Evolutionary conservation across 345 rosid species (phyloP), one percentile per base, ranked within the genome.

Genomic region (Eucalyptus marginata): DNA sequence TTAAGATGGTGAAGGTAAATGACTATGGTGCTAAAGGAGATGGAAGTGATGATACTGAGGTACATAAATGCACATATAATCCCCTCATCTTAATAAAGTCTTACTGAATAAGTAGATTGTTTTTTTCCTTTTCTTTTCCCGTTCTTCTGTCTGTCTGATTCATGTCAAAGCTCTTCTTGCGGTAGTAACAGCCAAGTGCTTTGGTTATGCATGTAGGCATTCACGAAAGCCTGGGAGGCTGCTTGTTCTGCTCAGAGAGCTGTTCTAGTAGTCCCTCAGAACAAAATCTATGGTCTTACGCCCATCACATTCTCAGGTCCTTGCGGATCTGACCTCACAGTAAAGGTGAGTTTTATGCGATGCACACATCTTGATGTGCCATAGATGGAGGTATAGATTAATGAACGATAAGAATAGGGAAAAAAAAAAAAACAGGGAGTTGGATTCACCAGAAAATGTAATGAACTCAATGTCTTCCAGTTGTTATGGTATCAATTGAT

Each of bases 31-130:
- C 97, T 80, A 94, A 87, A 89, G 95, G 91, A 87, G 91, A 94
- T 27, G 95, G 96, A 90, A 87, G 86, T 27, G 97, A 95, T 64
- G 95, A 95, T 89, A 93, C 95, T 84, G 49, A 92, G 93, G 97
- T 95, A 92, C 83, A 18, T 51, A 68, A 25, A 88, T 76, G 62
- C 44, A n/a, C 87, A 51, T 31, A 52, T 20, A 10, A 10, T 8
- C 47, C 47, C 83, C 47, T 76, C 47, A 36, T 76, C 83, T 40
- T 76, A 36, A 18, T 76, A 76, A 36, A 40, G 83, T 36, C 47
- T 76, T 76, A 11, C 10, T 68, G 44, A 33, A 36, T 31, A 50
- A n/a, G 25, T 29, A 50, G 24, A 51, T 52, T 52, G 24, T 18
- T 52, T 52, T 52, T 17, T 18, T 17, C n/a, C 7, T 31, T n/a